Evolutionary conservation across 2,329 filamentous ascomycete species (phyloP).

Genomic region (Chaetomium strumarium): DNA sequence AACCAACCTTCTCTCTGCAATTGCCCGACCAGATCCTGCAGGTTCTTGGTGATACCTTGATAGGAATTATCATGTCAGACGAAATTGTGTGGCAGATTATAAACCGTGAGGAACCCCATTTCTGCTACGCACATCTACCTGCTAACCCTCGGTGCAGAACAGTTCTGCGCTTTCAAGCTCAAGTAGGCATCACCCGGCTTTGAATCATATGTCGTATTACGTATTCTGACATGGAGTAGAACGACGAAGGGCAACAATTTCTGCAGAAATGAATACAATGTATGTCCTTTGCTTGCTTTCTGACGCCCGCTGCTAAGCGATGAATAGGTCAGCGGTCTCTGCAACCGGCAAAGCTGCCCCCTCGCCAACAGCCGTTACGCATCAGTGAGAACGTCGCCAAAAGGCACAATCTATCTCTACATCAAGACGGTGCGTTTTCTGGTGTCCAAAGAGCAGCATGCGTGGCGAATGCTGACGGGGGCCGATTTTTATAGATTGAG

Average conservation of each 20-base stretch:
- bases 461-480: conserved; percentile 3
- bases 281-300: not conserved
- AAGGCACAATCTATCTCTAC: conserved; percentile 81
- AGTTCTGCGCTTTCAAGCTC: conserved; percentile 78
- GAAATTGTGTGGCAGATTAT: conserved; percentile 98
- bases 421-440: conserved; percentile 65
- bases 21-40: not conserved
- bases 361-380: conserved; percentile 90
- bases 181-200: conserved; percentile 51
- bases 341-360: conserved; percentile 71
- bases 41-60: not conserved
- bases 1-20: not conserved
- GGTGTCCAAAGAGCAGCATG: not conserved
- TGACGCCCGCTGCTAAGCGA: not conserved
- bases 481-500: conserved; percentile 49
- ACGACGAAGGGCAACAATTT: conserved; percentile 80
- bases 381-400: conserved; percentile 75
- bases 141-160: conserved; percentile 58
- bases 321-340: conserved; percentile 34
- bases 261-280: conserved; percentile 90
- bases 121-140: conserved; percentile 27
- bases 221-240: conserved; percentile 18
- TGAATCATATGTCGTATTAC: not conserved
- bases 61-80: conserved; percentile 65
- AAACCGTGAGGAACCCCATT: conserved; percentile 46